A percentile compares a stretch with the other conserved stretches of the same genome.
Conservation (phyloP, 768 basidiomycete species). For the Stropharia rugosoannulata region DNA sequence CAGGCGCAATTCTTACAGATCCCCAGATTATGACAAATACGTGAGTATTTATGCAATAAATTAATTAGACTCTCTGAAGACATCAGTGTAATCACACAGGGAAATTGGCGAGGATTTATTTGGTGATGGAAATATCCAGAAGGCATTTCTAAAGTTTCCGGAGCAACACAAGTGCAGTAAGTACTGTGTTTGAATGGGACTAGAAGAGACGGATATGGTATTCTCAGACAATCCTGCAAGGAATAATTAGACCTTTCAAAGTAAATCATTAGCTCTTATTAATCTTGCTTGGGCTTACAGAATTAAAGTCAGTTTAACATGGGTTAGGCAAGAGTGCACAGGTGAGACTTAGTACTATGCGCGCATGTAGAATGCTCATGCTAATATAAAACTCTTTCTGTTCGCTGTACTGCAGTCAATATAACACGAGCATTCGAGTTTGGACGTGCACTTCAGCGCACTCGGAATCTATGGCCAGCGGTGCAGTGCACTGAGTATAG, state of each 20-base stretch:
- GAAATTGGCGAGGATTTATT: slow-evolving; percentile 14
- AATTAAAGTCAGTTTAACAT: too few species aligned
- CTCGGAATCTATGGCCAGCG: neutral
- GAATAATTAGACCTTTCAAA: neutral
- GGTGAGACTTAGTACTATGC: too few species aligned
- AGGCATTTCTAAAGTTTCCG: slow-evolving; percentile 4
- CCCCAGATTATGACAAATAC: slow-evolving; percentile 18
- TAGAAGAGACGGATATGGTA: neutral
- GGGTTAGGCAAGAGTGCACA: too few species aligned
- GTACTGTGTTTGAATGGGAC: slow-evolving; percentile 14
- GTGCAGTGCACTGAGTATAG: too few species aligned
- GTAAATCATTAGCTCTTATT: neutral
- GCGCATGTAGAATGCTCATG: too few species aligned
- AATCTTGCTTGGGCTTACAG: neutral
- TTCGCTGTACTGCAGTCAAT: too few species aligned
- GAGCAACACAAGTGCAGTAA: slow-evolving; percentile 16
- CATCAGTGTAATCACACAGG: too few species aligned
- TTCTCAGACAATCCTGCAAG: neutral
- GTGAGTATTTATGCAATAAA: slow-evolving; percentile 10
- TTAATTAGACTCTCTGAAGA: too few species aligned
- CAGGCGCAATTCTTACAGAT: slow-evolving; percentile 10
- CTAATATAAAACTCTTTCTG: too few species aligned
- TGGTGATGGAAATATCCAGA: slow-evolving; percentile 13
- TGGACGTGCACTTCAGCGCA: neutral
- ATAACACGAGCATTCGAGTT: too few species aligned